Percentiles rank a stretch among this genome's conserved stretches.
Evolutionary conservation across 1,284 basidiomycete species (phyloP).

Genomic region (Rugosomyces carneus): DNA sequence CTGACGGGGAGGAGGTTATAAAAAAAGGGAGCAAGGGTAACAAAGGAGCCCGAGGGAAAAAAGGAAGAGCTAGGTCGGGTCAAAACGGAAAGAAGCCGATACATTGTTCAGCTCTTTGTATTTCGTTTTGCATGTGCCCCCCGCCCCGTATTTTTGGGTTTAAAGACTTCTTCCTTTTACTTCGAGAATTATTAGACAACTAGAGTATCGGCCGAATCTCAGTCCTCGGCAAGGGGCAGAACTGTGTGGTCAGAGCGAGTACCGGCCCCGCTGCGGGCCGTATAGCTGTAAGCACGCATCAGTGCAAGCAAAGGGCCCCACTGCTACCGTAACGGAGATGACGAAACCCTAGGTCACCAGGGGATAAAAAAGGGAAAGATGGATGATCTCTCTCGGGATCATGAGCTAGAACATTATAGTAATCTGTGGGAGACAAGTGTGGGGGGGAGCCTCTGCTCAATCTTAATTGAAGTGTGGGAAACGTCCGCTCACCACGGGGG

Average conservation of each 20-base stretch:
- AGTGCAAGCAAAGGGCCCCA: too few relatives aligned
- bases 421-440: neutral
- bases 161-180: neutral
- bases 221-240: too few relatives aligned
- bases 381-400: neutral
- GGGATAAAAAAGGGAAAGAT: neutral
- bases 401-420: neutral
- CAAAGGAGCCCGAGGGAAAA: neutral
- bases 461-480: conserved; percentile 1
- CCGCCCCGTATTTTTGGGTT: neutral
- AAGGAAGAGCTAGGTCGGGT: too few relatives aligned
- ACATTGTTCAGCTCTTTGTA: neutral
- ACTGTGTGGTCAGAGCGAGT: too few relatives aligned
- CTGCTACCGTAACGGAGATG: neutral
- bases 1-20: neutral
- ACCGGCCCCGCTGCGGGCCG: neutral
- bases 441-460: neutral
- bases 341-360: neutral
- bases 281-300: too few relatives aligned
- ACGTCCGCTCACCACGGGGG: neutral
- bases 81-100: neutral
- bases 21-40: neutral
- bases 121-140: neutral
- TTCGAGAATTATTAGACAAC: too few relatives aligned
- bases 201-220: conserved; percentile 1